A percentile compares a stretch with the other conserved stretches of the same genome.
phyloP scores from a whole-genome alignment of 75 land plant species.

The Cunninghamia lanceolata region DNA sequence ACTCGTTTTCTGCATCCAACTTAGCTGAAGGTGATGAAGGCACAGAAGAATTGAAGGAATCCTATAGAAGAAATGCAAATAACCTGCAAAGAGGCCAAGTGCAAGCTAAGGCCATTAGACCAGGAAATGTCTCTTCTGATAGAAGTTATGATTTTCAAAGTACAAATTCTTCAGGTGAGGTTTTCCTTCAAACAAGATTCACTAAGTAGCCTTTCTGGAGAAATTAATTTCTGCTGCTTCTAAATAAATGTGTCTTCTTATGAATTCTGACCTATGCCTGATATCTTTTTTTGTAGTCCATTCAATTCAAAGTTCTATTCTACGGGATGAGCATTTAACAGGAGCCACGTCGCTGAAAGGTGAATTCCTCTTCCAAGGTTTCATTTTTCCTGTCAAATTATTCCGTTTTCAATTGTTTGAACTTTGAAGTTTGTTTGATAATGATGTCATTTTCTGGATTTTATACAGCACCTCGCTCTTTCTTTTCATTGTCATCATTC shows the following conservation, averaged over 20 bases:
- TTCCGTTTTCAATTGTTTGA: background rate
- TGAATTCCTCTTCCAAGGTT: background rate
- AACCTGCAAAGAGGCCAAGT: constrained; percentile 30
- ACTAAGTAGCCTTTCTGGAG: background rate
- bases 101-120: constrained; percentile 31
- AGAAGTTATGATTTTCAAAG: constrained; percentile 1
- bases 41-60: constrained; percentile 37
- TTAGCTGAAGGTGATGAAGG: constrained; percentile 81
- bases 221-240: background rate
- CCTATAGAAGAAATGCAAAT: constrained; percentile 31
- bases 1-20: constrained; percentile 51
- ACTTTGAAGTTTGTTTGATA: background rate
- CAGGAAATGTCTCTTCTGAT: background rate
- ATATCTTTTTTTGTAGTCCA: background rate
- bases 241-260: background rate
- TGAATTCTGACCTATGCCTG: background rate
- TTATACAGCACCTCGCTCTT: constrained; percentile 75
- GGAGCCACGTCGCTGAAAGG: constrained; percentile 1
- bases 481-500: constrained; percentile 88
- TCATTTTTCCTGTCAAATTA: background rate
- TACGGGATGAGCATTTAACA: background rate
- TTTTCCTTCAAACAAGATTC: background rate
- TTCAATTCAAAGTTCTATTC: background rate
- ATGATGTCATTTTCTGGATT: background rate
- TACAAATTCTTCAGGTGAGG: constrained; percentile 1